Conservation (phyloP, 306 rosid genomes). For the Dryas octopetala region DNA sequence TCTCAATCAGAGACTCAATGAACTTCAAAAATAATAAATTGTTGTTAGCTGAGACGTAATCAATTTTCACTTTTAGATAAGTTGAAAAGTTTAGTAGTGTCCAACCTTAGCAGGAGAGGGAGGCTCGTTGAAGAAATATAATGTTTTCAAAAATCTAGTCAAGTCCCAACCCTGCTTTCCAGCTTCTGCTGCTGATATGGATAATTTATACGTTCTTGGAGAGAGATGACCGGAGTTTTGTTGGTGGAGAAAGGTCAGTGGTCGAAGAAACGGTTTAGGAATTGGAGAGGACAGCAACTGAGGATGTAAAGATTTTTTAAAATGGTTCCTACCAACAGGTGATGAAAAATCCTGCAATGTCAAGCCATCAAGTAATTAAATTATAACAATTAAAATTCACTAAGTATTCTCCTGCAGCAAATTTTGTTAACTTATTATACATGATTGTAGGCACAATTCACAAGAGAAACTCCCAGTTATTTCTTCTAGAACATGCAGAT, state of each 20-base stretch:
- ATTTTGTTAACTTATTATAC: neutral
- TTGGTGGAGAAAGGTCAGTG: constrained; percentile 33
- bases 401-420: neutral
- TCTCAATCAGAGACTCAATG: constrained; percentile 72
- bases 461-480: neutral
- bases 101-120: constrained; percentile 89
- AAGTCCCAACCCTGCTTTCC: constrained; percentile 75
- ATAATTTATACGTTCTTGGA: constrained; percentile 33
- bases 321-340: constrained; percentile 35
- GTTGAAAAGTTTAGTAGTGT: constrained; percentile 4
- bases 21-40: constrained; percentile 55
- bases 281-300: constrained; percentile 42
- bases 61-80: neutral
- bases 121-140: constrained; percentile 73
- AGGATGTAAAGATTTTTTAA: constrained; percentile 34
- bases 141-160: constrained; percentile 71
- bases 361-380: constrained; percentile 14
- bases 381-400: neutral
- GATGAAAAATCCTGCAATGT: constrained; percentile 61
- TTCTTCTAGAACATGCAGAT: neutral
- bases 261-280: constrained; percentile 74
- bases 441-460: neutral
- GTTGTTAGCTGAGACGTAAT: constrained; percentile 45
- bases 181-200: constrained; percentile 53
- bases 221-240: constrained; percentile 33